phyloP scores from a whole-genome alignment of 139 green algal genomes.

The Chlamydomonas schloesseri region DNA sequence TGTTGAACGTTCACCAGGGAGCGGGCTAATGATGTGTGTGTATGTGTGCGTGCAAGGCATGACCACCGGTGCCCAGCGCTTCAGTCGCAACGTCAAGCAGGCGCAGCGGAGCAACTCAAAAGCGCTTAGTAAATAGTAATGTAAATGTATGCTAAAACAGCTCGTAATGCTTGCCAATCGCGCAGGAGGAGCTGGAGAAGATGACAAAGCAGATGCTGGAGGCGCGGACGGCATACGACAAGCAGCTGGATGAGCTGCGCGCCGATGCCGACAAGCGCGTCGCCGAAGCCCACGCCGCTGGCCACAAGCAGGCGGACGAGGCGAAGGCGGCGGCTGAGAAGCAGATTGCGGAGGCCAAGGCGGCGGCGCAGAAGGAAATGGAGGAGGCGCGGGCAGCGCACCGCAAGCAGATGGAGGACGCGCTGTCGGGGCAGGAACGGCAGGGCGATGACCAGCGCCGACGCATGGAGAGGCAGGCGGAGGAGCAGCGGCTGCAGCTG shows the following conservation, averaged over 20 bases:
- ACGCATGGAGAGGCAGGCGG: conserved; percentile 7
- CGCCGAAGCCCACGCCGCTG: no score
- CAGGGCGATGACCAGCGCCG: conserved; percentile 20
- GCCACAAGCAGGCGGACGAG: not conserved
- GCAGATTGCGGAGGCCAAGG: not conserved
- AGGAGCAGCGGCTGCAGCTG: conserved; percentile 12
- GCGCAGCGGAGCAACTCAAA: no score
- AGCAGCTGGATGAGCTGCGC: conserved; percentile 5
- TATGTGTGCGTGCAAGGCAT: no score
- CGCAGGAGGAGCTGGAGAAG: conserved; percentile 49
- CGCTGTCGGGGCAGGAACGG: not conserved
- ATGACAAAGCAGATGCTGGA: conserved; percentile 17
- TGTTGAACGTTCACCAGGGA: no score
- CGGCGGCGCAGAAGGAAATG: not conserved
- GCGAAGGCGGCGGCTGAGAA: not conserved
- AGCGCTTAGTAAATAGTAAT: no score
- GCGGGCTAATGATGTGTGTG: no score
- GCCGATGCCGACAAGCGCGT: not conserved
- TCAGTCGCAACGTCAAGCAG: no score
- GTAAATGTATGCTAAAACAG: no score
- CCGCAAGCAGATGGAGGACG: conserved; percentile 2
- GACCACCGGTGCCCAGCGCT: no score
- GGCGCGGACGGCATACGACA: conserved; percentile 12
- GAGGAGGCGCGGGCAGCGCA: not conserved
- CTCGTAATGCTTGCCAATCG: not conserved